Conservation (phyloP, 2,329 filamentous ascomycete species). For the Calonectria pseudoturangicola region DNA sequence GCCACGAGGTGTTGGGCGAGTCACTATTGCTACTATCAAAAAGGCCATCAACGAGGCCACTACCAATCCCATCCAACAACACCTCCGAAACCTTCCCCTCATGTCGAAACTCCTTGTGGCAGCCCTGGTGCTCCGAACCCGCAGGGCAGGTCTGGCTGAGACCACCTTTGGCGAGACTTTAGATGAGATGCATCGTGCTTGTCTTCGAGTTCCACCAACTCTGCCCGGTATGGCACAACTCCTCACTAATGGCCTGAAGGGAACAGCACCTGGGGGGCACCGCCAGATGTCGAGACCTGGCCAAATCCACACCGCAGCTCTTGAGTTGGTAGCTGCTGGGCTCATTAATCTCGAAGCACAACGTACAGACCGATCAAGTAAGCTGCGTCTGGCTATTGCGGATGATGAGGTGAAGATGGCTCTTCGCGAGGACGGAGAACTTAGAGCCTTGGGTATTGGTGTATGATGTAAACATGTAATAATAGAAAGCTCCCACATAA, state of each 20-base stretch:
- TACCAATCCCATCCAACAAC: slow-evolving; percentile 92
- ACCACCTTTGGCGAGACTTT: slow-evolving; percentile 92
- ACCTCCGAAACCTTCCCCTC: slow-evolving; percentile 87
- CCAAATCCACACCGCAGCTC: slow-evolving; percentile 80
- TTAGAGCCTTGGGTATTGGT: slow-evolving; percentile 84
- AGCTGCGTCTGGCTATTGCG: slow-evolving; percentile 88
- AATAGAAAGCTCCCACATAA: slow-evolving; percentile 39
- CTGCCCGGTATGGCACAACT: slow-evolving; percentile 62
- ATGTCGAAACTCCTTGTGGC: slow-evolving; percentile 90
- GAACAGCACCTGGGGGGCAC: slow-evolving; percentile 53
- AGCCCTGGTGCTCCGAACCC: slow-evolving; percentile 85
- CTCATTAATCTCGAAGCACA: slow-evolving; percentile 89
- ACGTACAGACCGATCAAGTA: slow-evolving; percentile 89
- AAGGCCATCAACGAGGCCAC: slow-evolving; percentile 97
- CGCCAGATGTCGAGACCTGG: slow-evolving; percentile 58
- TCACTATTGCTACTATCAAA: slow-evolving; percentile 95
- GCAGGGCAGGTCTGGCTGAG: slow-evolving; percentile 90
- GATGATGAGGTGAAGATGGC: slow-evolving; percentile 94
- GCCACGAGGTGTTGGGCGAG: slow-evolving; percentile 67
- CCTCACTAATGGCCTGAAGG: slow-evolving; percentile 56
- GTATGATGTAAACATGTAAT: slow-evolving; percentile 58
- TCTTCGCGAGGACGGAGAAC: slow-evolving; percentile 90
- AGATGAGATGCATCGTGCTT: slow-evolving; percentile 78
- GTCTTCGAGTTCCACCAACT: slow-evolving; percentile 59
- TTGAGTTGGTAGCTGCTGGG: slow-evolving; percentile 90